Conservation (phyloP, 2,329 filamentous ascomycete species). For the Botryotinia calthae region DNA sequence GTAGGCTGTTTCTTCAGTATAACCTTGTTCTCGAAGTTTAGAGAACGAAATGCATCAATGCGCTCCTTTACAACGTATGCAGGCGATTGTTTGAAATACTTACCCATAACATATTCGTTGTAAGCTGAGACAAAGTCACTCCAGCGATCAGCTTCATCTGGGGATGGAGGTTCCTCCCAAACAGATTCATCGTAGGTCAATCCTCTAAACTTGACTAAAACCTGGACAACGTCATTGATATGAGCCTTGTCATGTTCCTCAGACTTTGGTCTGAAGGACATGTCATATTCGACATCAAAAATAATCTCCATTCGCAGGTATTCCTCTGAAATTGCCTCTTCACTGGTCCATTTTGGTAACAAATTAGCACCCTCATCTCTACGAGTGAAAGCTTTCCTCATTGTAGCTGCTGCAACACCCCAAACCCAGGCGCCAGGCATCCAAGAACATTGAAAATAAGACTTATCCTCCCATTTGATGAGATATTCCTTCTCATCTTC, state of each 20-base stretch:
- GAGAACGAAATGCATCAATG: slow-evolving; percentile 62
- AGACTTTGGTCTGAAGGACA: slow-evolving; percentile 50
- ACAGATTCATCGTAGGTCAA: slow-evolving; percentile 86
- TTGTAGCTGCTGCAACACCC: slow-evolving; percentile 60
- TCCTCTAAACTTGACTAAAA: slow-evolving; percentile 89
- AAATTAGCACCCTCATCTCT: slow-evolving; percentile 58
- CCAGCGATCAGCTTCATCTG: slow-evolving; percentile 65
- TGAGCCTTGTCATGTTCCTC: slow-evolving; percentile 69
- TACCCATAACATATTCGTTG: slow-evolving; percentile 77
- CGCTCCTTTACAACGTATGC: slow-evolving; percentile 63
- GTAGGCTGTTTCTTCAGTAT: slow-evolving; percentile 71
- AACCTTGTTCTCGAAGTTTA: slow-evolving; percentile 63
- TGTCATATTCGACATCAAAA: slow-evolving; percentile 72
- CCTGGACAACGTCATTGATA: slow-evolving; percentile 68
- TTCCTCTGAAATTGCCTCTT: slow-evolving; percentile 84
- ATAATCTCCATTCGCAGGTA: slow-evolving; percentile 84
- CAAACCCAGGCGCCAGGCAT: slow-evolving; percentile 87
- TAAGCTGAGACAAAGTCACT: slow-evolving; percentile 80
- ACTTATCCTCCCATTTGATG: slow-evolving; percentile 78
- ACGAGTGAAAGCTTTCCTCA: slow-evolving; percentile 75
- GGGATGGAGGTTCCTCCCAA: slow-evolving; percentile 77
- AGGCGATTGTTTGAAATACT: slow-evolving; percentile 61
- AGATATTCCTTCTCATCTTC: slow-evolving; percentile 90
- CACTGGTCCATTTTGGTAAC: slow-evolving; percentile 64
- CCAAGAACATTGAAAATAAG: slow-evolving; percentile 83